A percentile compares a stretch with the other conserved stretches of the same genome.
phyloP scores from a whole-genome alignment of 176 grass and related monocot genomes.

The Otatea glauca region DNA sequence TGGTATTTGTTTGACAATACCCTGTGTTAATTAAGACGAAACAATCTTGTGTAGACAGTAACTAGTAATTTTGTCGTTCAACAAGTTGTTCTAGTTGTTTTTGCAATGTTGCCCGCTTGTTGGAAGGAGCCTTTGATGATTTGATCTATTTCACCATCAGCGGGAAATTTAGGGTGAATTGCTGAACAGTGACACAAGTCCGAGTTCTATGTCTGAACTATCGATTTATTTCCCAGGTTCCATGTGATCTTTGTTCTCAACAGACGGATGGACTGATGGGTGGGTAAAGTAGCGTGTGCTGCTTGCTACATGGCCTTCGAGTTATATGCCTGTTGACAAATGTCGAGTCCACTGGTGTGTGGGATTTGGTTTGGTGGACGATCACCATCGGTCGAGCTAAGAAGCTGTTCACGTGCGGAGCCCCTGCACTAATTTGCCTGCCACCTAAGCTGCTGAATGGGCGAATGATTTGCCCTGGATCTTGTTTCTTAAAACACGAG shows the following conservation, averaged over 20 bases:
- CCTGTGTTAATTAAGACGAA: background rate
- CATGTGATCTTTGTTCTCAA: background rate
- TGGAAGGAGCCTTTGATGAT: background rate
- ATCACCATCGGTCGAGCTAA: background rate
- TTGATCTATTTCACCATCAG: background rate
- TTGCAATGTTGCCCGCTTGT: background rate
- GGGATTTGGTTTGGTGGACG: background rate
- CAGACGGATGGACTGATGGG: background rate
- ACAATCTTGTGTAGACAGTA: background rate
- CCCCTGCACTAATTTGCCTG: background rate
- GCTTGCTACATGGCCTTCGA: background rate
- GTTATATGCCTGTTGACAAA: background rate
- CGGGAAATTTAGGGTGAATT: background rate
- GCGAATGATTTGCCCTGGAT: background rate
- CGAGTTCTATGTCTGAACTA: background rate
- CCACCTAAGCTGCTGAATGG: background rate
- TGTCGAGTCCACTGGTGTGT: background rate
- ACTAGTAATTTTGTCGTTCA: background rate
- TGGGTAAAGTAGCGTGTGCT: background rate
- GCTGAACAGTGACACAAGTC: background rate
- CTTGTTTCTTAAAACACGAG: background rate
- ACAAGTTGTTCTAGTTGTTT: background rate
- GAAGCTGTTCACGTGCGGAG: background rate
- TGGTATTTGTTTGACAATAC: constrained; percentile 5
- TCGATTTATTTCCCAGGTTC: background rate